phyloP scores from a whole-genome alignment of 768 basidiomycete genomes.

The Boletus edulis region DNA sequence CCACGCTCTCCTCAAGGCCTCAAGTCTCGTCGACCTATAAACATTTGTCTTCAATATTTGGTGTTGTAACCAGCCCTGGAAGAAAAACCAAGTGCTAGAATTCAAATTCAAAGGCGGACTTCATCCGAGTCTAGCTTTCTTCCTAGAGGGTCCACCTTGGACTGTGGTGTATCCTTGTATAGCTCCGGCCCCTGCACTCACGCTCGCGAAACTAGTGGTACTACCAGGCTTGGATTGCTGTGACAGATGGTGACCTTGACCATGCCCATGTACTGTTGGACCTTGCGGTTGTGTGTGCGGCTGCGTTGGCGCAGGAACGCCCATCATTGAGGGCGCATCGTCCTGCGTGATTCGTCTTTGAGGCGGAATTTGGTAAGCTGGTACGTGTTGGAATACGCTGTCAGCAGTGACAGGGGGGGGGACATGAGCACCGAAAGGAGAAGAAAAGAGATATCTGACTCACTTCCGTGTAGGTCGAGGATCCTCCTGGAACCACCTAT shows the following conservation, averaged over 20 bases:
- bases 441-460: conserved; percentile 28
- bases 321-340: conserved; percentile 87
- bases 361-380: conserved; percentile 71
- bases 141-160: conserved; percentile 44
- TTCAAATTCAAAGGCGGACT: no score
- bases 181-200: conserved; percentile 51
- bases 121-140: conserved; percentile 59
- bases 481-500: conserved; percentile 93
- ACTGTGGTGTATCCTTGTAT: conserved; percentile 28
- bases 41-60: no score
- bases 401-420: not conserved
- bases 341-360: conserved; percentile 89
- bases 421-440: conserved; percentile 4
- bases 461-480: conserved; percentile 85
- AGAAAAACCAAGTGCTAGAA: no score
- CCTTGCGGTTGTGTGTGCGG: conserved; percentile 40
- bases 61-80: no score
- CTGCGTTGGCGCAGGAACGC: conserved; percentile 48
- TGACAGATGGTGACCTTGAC: conserved; percentile 41
- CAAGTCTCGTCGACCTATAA: no score
- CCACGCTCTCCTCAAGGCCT: no score
- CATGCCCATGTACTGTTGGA: conserved; percentile 45
- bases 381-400: conserved; percentile 74
- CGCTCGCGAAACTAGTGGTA: conserved; percentile 59
- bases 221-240: conserved; percentile 54